Evolutionary conservation across 2,329 filamentous ascomycete species (phyloP).

Genomic region (Talaromyces sp.): DNA sequence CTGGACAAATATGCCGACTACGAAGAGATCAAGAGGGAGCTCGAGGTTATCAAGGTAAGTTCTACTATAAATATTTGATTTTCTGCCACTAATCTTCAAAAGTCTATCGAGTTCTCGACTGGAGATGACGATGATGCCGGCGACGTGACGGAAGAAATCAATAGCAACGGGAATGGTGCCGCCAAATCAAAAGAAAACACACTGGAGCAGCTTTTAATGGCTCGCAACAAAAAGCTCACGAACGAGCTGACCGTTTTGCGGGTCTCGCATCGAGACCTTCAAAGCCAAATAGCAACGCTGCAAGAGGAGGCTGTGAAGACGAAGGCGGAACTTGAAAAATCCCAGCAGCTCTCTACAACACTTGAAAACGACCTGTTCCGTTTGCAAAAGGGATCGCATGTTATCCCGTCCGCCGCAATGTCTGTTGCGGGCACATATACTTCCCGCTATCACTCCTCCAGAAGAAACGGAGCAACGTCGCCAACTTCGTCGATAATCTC

Average conservation of each 20-base stretch:
- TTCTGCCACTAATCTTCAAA: slow-evolving; percentile 5
- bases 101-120: slow-evolving; percentile 92
- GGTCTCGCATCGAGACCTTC: slow-evolving; percentile 89
- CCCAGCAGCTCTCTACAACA: slow-evolving; percentile 77
- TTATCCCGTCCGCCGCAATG: slow-evolving; percentile 76
- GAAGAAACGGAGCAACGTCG: slow-evolving; percentile 66
- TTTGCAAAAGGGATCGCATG: slow-evolving; percentile 78
- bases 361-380: slow-evolving; percentile 87
- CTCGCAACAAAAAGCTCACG: slow-evolving; percentile 91
- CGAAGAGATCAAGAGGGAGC: slow-evolving; percentile 90
- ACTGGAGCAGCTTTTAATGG: slow-evolving; percentile 82
- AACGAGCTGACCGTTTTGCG: slow-evolving; percentile 90
- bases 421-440: slow-evolving; percentile 90
- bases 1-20: slow-evolving; percentile 90
- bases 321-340: slow-evolving; percentile 79
- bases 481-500: slow-evolving; percentile 98
- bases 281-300: slow-evolving; percentile 69
- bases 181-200: slow-evolving; percentile 66
- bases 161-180: slow-evolving; percentile 40
- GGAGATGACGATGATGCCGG: slow-evolving; percentile 66
- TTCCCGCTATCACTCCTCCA: slow-evolving; percentile 69
- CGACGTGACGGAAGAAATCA: slow-evolving; percentile 32
- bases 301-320: slow-evolving; percentile 79
- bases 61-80: neutral
- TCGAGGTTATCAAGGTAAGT: slow-evolving; percentile 78